Evolutionary conservation across 2,329 filamentous ascomycete genomes (phyloP).

Genomic region (Colletotrichum lentis): DNA sequence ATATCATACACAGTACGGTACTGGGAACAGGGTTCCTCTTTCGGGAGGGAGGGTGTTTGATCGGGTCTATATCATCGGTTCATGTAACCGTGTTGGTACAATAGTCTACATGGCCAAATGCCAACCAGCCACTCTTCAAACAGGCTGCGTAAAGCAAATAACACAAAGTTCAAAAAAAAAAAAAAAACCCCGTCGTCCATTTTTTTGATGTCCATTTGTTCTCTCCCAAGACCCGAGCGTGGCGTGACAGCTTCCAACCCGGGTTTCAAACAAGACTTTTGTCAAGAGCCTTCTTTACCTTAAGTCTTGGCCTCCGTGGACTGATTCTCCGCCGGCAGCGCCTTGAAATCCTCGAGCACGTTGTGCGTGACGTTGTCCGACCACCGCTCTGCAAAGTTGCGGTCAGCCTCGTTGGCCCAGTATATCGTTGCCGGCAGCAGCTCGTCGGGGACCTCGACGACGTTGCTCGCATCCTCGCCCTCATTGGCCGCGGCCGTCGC

Average conservation of each 20-base stretch:
- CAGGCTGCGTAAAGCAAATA: slow-evolving; percentile 8
- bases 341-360: slow-evolving; percentile 43
- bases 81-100: slow-evolving; percentile 38
- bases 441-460: slow-evolving; percentile 25
- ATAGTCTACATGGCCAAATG: slow-evolving; percentile 36
- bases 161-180: slow-evolving; percentile 5
- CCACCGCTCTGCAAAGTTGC: slow-evolving; percentile 58
- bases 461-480: slow-evolving; percentile 31
- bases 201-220: slow-evolving; percentile 28
- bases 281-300: not conserved
- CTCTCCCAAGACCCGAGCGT: not conserved
- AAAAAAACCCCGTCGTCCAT: slow-evolving; percentile 22
- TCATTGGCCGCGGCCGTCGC: not conserved
- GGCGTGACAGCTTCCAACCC: not conserved
- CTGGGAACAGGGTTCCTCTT: not conserved
- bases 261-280: not conserved
- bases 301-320: slow-evolving; percentile 12
- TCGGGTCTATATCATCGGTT: slow-evolving; percentile 23
- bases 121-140: slow-evolving; percentile 13
- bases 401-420: slow-evolving; percentile 61
- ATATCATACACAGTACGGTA: not conserved
- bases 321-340: slow-evolving; percentile 5
- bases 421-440: slow-evolving; percentile 57
- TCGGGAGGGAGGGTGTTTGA: slow-evolving; percentile 1
- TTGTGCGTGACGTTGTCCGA: slow-evolving; percentile 62